Conservation (phyloP, 2,329 filamentous ascomycete species). For the Scytalidium sp. region DNA sequence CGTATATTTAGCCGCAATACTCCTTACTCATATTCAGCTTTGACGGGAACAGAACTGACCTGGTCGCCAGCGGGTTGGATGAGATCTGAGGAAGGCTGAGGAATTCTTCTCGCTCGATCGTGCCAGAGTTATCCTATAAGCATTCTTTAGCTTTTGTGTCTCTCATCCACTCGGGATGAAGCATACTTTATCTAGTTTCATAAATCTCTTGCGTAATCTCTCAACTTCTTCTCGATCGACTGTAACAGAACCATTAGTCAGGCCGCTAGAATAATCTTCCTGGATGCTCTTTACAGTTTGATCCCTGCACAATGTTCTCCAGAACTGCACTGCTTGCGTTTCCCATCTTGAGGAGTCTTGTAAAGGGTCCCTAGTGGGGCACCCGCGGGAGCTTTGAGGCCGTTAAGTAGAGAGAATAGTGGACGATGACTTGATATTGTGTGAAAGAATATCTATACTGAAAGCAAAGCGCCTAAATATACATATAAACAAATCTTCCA, state of each 20-base stretch:
- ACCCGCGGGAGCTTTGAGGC: neutral
- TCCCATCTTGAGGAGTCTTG: conserved; percentile 48
- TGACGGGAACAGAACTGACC: conserved; percentile 47
- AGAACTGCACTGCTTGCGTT: conserved; percentile 73
- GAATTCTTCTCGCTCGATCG: conserved; percentile 98
- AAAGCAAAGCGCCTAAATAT: neutral
- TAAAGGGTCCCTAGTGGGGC: neutral
- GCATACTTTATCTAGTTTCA: conserved; percentile 95
- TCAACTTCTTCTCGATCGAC: conserved; percentile 98
- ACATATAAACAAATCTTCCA: neutral
- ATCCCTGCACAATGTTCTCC: conserved; percentile 93
- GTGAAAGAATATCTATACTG: neutral
- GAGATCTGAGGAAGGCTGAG: conserved; percentile 95
- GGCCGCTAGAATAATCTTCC: conserved; percentile 4
- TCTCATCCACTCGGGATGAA: neutral
- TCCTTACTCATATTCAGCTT: neutral
- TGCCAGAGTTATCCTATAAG: conserved; percentile 90
- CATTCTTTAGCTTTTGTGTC: conserved; percentile 4
- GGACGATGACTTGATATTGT: neutral
- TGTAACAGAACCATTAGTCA: conserved; percentile 35
- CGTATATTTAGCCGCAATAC: neutral
- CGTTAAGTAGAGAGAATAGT: neutral
- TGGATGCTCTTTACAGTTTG: conserved; percentile 70
- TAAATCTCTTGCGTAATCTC: conserved; percentile 91
- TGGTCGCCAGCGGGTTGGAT: conserved; percentile 93